Conservation (phyloP, 805 yeast species). For the Candida sphagnicola region DNA sequence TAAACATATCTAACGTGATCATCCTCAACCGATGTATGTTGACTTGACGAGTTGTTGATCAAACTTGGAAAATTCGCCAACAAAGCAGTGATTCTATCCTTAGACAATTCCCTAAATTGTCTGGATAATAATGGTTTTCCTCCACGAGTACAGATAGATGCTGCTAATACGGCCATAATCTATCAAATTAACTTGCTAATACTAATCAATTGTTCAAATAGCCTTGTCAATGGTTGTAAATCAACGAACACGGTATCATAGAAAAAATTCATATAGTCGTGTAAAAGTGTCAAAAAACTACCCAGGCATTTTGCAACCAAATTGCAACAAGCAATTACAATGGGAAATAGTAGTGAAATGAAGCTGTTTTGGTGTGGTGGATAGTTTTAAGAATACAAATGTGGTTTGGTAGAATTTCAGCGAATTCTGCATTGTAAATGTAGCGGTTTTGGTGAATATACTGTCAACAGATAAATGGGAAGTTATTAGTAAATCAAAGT, state of each 20-base stretch:
- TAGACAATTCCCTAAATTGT: slow-evolving; percentile 81
- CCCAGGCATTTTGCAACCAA: no score
- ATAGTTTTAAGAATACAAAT: no score
- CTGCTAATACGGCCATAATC: slow-evolving; percentile 79
- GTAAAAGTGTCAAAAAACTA: background rate
- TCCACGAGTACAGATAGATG: slow-evolving; percentile 88
- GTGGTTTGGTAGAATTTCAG: no score
- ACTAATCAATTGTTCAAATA: background rate
- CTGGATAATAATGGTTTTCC: slow-evolving; percentile 92
- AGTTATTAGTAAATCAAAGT: no score
- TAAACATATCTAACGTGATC: slow-evolving; percentile 89
- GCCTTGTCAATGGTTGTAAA: no score
- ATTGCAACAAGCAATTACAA: no score
- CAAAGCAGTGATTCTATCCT: slow-evolving; percentile 81
- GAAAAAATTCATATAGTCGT: no score
- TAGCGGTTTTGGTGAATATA: no score
- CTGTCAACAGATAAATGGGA: no score
- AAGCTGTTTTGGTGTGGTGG: no score
- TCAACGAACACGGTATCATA: slow-evolving; percentile 2
- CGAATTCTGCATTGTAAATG: no score
- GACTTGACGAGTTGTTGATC: slow-evolving; percentile 63
- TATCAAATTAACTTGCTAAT: background rate
- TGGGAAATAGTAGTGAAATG: no score
- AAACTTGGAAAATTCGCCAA: slow-evolving; percentile 82
- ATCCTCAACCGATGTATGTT: slow-evolving; percentile 93